These are phyloP conservation scores for Solanum piurae DNA, from an alignment of 257 asterid genomes.

Conservation along the genomic window DNA sequence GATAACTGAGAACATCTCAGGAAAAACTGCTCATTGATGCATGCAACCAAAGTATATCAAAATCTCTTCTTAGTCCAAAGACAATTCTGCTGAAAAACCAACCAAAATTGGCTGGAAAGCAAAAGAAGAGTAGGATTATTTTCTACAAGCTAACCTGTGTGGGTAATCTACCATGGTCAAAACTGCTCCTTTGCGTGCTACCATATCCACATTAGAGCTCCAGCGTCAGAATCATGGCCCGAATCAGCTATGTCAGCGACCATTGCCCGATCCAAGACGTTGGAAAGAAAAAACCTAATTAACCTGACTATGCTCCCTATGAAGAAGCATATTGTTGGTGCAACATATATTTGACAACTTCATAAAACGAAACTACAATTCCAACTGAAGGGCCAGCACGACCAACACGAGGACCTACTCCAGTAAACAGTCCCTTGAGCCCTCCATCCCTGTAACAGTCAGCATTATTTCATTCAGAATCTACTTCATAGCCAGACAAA, in stretches of 20 bases:
- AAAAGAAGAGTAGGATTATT: conserved; percentile 31
- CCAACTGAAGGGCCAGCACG: conserved; percentile 99
- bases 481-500: background rate
- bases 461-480: background rate
- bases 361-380: conserved; percentile 86
- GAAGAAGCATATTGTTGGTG: conserved; percentile 35
- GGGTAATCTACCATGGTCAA: conserved; percentile 11
- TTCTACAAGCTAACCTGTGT: background rate
- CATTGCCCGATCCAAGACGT: background rate
- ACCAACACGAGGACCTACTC: conserved; percentile 94
- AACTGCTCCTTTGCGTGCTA: conserved; percentile 19
- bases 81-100: background rate
- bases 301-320: background rate
- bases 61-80: conserved; percentile 24
- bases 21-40: conserved; percentile 13
- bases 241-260: background rate
- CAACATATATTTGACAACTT: conserved; percentile 62
- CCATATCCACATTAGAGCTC: conserved; percentile 9
- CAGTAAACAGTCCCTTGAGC: conserved; percentile 78
- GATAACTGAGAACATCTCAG: conserved; percentile 19
- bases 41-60: conserved; percentile 12
- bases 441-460: conserved; percentile 66
- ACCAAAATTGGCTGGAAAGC: conserved; percentile 7
- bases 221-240: background rate
- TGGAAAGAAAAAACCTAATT: background rate